These are phyloP conservation scores for Trichophyton schoenleinii DNA, from an alignment of 2,329 filamentous ascomycete genomes.

Conservation along the genomic window DNA sequence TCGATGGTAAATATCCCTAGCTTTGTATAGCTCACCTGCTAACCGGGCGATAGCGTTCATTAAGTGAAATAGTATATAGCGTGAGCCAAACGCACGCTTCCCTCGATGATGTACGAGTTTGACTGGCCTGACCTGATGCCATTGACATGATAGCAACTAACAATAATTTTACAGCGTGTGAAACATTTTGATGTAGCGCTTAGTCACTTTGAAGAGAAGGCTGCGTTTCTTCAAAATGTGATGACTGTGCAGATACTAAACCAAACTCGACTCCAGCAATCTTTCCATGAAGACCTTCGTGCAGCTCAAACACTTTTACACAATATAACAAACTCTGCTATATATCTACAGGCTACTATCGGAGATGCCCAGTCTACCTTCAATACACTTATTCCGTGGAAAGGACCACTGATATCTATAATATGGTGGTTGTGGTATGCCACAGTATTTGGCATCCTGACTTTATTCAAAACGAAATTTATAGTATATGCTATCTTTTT, in stretches of 20 bases:
- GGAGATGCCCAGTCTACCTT: slow-evolving; percentile 12
- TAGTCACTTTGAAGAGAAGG: slow-evolving; percentile 22
- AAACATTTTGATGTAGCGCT: slow-evolving; percentile 23
- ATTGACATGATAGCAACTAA: slow-evolving; percentile 2
- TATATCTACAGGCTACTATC: slow-evolving; percentile 15
- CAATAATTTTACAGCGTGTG: slow-evolving; percentile 25
- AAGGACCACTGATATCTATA: not conserved
- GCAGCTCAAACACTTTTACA: slow-evolving; percentile 14
- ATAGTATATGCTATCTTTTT: not conserved
- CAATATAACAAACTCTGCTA: slow-evolving; percentile 16
- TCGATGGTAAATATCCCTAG: slow-evolving; percentile 21
- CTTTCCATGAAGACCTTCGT: slow-evolving; percentile 15
- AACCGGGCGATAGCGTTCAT: slow-evolving; percentile 11
- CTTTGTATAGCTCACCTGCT: not conserved
- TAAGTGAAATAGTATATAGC: slow-evolving; percentile 13
- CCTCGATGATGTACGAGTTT: slow-evolving; percentile 19
- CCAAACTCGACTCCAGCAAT: slow-evolving; percentile 15
- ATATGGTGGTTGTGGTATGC: not conserved
- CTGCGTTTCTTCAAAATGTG: slow-evolving; percentile 21
- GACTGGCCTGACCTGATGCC: not conserved
- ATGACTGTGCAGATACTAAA: slow-evolving; percentile 26
- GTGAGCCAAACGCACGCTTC: slow-evolving; percentile 22
- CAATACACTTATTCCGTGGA: not conserved
- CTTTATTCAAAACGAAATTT: not conserved
- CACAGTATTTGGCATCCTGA: not conserved